Evolutionary conservation across 305 asterid species (phyloP).

Genomic region (Solanum aculeatissimum): DNA sequence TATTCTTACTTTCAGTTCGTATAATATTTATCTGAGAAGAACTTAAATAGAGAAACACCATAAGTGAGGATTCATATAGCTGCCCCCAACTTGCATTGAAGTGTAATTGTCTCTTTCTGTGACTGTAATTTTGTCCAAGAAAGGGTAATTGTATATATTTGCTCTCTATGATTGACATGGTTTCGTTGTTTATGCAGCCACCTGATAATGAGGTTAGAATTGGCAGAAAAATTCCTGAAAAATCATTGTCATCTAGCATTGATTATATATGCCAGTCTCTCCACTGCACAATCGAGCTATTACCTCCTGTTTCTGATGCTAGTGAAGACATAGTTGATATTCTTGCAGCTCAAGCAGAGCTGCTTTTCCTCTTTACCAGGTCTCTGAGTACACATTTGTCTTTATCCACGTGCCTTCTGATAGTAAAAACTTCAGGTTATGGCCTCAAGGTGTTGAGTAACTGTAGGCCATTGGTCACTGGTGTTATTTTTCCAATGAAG

Average conservation of each 20-base stretch:
- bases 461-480: constrained; percentile 26
- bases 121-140: neutral
- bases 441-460: constrained; percentile 65
- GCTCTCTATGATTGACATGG: neutral
- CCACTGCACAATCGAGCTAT: constrained; percentile 38
- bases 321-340: constrained; percentile 41
- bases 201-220: constrained; percentile 21
- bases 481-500: constrained; percentile 32
- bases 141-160: neutral
- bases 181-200: constrained; percentile 45
- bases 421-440: constrained; percentile 57
- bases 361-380: constrained; percentile 53
- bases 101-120: neutral
- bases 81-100: neutral
- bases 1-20: neutral
- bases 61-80: neutral
- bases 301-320: constrained; percentile 35
- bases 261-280: constrained; percentile 53
- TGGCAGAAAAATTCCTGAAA: constrained; percentile 47
- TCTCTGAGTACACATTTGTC: constrained; percentile 27
- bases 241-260: constrained; percentile 44
- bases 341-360: constrained; percentile 71
- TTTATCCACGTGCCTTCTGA: constrained; percentile 24
- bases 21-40: neutral
- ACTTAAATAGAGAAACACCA: neutral